Evolutionary conservation across 2,329 filamentous ascomycete genomes (phyloP), one percentile per base, ranked within the genome.

Genomic region (Berkeleyomyces basicola): DNA sequence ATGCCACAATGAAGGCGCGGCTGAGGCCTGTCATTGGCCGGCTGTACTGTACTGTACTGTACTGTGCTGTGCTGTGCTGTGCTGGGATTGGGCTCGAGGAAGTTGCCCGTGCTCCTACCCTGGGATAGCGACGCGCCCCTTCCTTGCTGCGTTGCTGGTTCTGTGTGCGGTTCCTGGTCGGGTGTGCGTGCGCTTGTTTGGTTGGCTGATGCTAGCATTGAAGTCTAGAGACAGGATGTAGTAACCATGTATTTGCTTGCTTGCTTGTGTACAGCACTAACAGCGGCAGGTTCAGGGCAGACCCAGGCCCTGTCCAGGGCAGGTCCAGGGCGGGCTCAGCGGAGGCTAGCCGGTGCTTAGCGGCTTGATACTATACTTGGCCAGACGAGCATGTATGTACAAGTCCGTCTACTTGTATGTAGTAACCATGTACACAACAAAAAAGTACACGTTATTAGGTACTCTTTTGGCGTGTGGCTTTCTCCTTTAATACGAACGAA

Each of bases 401-500:
- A n/a, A n/a, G n/a, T n/a, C n/a, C n/a, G n/a, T n/a, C n/a, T n/a
- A n/a, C n/a, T 23, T 23, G 23, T 23, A 23, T 23, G 23, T 23
- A 23, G 23, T 23, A 23, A 2, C 23, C 23, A 23, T 23, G 23
- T 23, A 36, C n/a, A 49, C 57, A 55, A 33, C 44, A 16, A 62
- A 39, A 55, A n/a, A 39, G 42, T 57, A 58, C 61, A 62, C 33
- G 31, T 46, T 33, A 39, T 40, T 47, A 43, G 11, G 10, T 57
- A 47, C 49, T 44, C 47, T 61, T 31, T 46, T 57, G 31, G 33
- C n/a, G n/a, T 55, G 36, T 42, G 49, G 16, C 44, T 49, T 60
- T 62, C 58, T 60, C 58, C 62, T 63, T 64, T 64, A 62, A 62
- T 64, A 62, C 59, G 59, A 62, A 62, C 63, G 58, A 62, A 62